Conservation (phyloP, 225 moss, liverwort and hornwort species). For the Pleurozium schreberi region DNA sequence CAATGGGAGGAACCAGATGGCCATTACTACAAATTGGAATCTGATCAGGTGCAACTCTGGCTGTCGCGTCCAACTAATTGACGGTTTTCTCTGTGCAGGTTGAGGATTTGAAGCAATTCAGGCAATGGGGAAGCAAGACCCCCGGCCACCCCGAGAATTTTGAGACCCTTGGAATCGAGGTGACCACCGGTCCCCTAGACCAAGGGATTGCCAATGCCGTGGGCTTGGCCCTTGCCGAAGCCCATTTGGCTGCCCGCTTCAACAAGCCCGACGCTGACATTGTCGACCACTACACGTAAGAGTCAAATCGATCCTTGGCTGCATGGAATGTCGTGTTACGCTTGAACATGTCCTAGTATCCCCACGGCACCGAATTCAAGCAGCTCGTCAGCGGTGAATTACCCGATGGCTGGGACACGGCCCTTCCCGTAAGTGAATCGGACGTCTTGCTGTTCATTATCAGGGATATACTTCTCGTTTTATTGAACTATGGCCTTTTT, state of each 20-base stretch:
- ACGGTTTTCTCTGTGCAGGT: conserved; percentile 1
- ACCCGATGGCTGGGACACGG: conserved; percentile 44
- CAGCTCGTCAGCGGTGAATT: conserved; percentile 47
- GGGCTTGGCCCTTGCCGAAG: neutral
- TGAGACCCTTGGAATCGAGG: neutral
- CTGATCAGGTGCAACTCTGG: neutral
- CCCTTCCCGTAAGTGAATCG: conserved; percentile 49
- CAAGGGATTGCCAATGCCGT: neutral
- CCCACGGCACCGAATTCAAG: conserved; percentile 49
- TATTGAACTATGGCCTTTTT: neutral
- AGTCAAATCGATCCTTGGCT: neutral
- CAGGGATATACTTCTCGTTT: neutral
- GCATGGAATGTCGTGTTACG: neutral
- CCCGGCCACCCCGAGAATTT: conserved; percentile 50
- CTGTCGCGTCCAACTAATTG: neutral
- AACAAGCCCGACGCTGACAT: conserved; percentile 84
- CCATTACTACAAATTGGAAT: neutral
- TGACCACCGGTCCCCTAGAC: no score
- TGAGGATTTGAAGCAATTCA: conserved; percentile 84
- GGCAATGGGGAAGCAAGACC: conserved; percentile 78
- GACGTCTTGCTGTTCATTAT: neutral
- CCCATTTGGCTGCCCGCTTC: conserved; percentile 39
- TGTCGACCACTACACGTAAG: conserved; percentile 87
- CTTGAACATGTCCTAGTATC: neutral
- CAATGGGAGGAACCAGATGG: neutral